phyloP scores from a whole-genome alignment of 192 early-diverging fungal species.

The Coemansia sp. region DNA sequence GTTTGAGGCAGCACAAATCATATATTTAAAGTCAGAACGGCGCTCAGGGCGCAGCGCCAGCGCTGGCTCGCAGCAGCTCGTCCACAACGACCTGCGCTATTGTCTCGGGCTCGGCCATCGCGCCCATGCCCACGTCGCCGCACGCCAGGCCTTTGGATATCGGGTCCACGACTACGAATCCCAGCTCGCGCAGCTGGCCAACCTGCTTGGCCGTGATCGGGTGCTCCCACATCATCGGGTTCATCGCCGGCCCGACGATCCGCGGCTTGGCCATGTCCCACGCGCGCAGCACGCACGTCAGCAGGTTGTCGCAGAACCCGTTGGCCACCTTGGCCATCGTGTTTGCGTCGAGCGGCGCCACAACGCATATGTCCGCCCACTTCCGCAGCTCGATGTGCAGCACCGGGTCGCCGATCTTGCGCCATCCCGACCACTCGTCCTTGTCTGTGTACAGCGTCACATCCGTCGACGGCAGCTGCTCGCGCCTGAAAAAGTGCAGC shows the following conservation, averaged over 20 bases:
- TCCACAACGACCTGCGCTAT: slow-evolving; percentile 53
- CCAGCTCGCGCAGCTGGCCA: slow-evolving; percentile 50
- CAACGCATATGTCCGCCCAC: slow-evolving; percentile 89
- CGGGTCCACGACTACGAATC: slow-evolving; percentile 69
- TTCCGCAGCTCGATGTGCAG: slow-evolving; percentile 90
- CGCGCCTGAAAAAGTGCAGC: slow-evolving; percentile 79
- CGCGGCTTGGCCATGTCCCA: slow-evolving; percentile 78
- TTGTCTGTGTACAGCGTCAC: slow-evolving; percentile 70
- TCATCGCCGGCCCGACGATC: slow-evolving; percentile 92
- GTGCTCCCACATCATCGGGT: slow-evolving; percentile 95
- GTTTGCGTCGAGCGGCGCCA: slow-evolving; percentile 92
- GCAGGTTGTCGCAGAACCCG: slow-evolving; percentile 90
- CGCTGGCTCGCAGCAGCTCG: slow-evolving; percentile 14
- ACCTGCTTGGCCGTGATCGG: slow-evolving; percentile 79
- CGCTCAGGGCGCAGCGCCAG: too few species aligned
- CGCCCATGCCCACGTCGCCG: slow-evolving; percentile 87
- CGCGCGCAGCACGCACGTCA: slow-evolving; percentile 86
- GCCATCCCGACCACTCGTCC: slow-evolving; percentile 91
- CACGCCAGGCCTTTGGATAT: slow-evolving; percentile 86
- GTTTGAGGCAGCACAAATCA: too few species aligned
- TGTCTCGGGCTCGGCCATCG: slow-evolving; percentile 76
- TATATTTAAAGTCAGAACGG: neutral
- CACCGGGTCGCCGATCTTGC: slow-evolving; percentile 80
- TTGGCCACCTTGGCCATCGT: slow-evolving; percentile 87
- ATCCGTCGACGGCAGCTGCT: slow-evolving; percentile 39